Conservation (phyloP, 2,329 filamentous ascomycete genomes). For the Aspergillus bombycis region DNA sequence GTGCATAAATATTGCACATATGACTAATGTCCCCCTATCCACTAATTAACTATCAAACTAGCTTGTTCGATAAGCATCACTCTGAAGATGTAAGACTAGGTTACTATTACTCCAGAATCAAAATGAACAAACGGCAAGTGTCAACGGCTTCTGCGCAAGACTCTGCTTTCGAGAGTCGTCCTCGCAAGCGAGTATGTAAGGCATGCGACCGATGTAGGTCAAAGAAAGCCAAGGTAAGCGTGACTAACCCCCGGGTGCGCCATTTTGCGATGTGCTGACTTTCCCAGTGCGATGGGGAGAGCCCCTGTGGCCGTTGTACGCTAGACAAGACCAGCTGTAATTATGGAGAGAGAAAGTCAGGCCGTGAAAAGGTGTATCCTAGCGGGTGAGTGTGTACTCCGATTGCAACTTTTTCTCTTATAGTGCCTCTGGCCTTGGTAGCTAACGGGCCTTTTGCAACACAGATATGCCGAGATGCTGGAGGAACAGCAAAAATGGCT, state of each 20-base stretch:
- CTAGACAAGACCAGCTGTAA: conserved; percentile 67
- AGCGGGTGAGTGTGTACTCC: conserved; percentile 57
- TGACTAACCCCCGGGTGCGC: conserved; percentile 7
- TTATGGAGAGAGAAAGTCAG: conserved; percentile 68
- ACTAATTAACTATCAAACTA: background rate
- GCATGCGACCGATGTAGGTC: conserved; percentile 67
- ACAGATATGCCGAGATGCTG: background rate
- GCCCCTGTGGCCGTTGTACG: conserved; percentile 64
- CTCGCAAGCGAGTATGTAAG: conserved; percentile 43
- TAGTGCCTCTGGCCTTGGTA: background rate
- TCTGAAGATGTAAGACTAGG: background rate
- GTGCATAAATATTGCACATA: background rate
- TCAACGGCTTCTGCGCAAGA: background rate
- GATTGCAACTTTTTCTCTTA: background rate
- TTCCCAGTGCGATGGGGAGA: conserved; percentile 61
- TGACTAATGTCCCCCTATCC: background rate
- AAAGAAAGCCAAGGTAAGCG: conserved; percentile 66
- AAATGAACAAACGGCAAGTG: background rate
- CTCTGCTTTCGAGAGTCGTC: background rate
- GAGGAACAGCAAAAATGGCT: background rate
- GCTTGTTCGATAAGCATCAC: background rate
- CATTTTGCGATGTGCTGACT: conserved; percentile 29
- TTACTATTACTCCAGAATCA: background rate
- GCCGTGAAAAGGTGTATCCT: conserved; percentile 69
- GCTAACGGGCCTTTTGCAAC: background rate